Base-by-base conservation (phyloP, 164 flowering plant species). In the Annona cherimola region DNA sequence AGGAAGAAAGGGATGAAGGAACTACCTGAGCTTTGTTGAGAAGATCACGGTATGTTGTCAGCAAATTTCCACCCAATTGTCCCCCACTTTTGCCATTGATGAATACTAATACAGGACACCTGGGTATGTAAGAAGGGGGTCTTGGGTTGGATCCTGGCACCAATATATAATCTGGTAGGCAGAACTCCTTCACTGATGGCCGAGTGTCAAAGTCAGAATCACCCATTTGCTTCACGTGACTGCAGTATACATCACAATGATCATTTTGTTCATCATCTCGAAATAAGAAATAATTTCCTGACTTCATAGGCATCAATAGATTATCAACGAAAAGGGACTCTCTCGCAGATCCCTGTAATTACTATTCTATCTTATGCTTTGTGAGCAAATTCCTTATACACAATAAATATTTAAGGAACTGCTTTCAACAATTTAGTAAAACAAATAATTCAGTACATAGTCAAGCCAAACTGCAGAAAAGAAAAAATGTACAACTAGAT, bases 41-140 rank as follows among this genome's bases (percentile, higher is more conserved):
- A 78, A 92, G 84, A 42, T 77, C 26, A 60, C 85, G 87, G 63
- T 83, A 92, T 1, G 91, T 84, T 5, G 65, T 35, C 57, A 90
- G 80, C 78, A 93, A 89, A 55, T 89, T 85, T 41, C 88, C 87
- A 68, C 96, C 98, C 18, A 92, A 84, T 80, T 92, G 98, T 41
- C 96, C 98, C 45, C 96, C 97, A 80, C 96, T 89, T 81, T 74
- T 88, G 68, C 94, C 80, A 76, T 90, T 92, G 62, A 92, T 82
- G 76, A 92, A 92, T 61, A 89, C 97, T n/a, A 92, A 6, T 67
- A 92, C 94, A 2, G 97, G 97, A 75, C 90, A 88, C 2, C 66
- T 50, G 12, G 95, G 95, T 57, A 69, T 19, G 59, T 61, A 35
- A 5, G 76, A 35, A 73, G 45, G 63, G 59, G 45, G 12, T 5